These are phyloP conservation scores for Terfezia boudieri DNA, from an alignment of 495 filamentous ascomycete species.

Conservation along the genomic window DNA sequence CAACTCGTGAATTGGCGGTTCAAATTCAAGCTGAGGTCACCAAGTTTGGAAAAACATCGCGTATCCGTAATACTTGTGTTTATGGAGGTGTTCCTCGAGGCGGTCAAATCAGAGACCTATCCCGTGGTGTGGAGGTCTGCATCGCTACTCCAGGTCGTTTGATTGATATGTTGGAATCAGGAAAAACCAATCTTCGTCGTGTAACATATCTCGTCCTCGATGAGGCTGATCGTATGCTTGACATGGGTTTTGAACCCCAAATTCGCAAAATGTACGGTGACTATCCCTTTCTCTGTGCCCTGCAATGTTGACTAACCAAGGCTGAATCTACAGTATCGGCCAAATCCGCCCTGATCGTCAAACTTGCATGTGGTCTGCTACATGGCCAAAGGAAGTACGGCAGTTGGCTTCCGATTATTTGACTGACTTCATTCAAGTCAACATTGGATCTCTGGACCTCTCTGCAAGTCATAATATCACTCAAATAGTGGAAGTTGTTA, in stretches of 20 bases:
- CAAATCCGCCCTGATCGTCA: constrained; percentile 98
- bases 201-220: constrained; percentile 87
- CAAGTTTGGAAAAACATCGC: constrained; percentile 94
- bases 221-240: constrained; percentile 75
- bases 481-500: constrained; percentile 87
- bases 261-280: constrained; percentile 47
- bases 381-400: constrained; percentile 98
- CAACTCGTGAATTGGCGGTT: constrained; percentile 90
- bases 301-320: constrained; percentile 6
- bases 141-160: constrained; percentile 94
- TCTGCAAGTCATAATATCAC: constrained; percentile 97
- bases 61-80: constrained; percentile 96
- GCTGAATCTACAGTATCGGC: constrained; percentile 35
- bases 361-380: constrained; percentile 99
- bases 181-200: constrained; percentile 93
- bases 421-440: constrained; percentile 94
- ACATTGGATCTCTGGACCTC: constrained; percentile 90
- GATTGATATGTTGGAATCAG: constrained; percentile 95
- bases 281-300: background rate
- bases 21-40: constrained; percentile 91
- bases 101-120: constrained; percentile 81
- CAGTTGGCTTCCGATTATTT: constrained; percentile 88
- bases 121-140: constrained; percentile 66
- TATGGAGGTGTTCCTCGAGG: constrained; percentile 98
- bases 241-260: constrained; percentile 79